These are phyloP conservation scores for Pseudognaphalium luteoalbum DNA, from an alignment of 129 eudicot species.

Conservation along the genomic window DNA sequence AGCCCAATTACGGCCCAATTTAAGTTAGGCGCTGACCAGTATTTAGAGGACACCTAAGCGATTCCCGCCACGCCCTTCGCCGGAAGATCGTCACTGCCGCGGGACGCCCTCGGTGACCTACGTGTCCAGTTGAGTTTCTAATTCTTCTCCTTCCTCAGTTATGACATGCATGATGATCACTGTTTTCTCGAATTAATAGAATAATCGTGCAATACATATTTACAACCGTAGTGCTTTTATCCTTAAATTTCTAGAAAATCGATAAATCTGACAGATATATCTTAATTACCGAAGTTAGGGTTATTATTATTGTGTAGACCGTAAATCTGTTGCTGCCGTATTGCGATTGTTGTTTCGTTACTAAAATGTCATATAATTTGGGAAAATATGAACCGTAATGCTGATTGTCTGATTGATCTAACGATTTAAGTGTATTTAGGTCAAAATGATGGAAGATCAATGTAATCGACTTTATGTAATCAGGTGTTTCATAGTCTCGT, in stretches of 20 bases:
- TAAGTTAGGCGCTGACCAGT: neutral
- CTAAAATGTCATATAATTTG: slow-evolving; percentile 15
- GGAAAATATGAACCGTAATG: slow-evolving; percentile 1
- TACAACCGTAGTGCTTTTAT: neutral
- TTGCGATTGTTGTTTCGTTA: slow-evolving; percentile 8
- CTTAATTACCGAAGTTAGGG: slow-evolving; percentile 5
- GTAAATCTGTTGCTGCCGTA: neutral
- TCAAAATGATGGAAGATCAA: slow-evolving; percentile 4
- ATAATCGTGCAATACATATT: neutral
- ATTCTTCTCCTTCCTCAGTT: slow-evolving; percentile 12
- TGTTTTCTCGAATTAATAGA: slow-evolving; percentile 3
- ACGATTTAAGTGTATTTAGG: neutral
- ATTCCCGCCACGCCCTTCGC: neutral
- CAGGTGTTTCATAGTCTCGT: neutral
- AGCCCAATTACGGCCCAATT: slow-evolving; percentile 18
- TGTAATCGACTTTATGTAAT: slow-evolving; percentile 1
- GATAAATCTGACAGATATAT: neutral
- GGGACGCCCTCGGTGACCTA: neutral
- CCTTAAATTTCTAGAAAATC: neutral
- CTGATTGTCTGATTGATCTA: slow-evolving; percentile 18
- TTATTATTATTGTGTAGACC: slow-evolving; percentile 1
- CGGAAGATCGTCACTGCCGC: slow-evolving; percentile 9
- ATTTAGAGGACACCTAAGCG: neutral
- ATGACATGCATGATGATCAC: neutral
- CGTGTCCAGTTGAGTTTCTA: slow-evolving; percentile 24